These are phyloP conservation scores for Boletus tomentosulus DNA, from an alignment of 768 basidiomycete genomes.

Conservation along the genomic window DNA sequence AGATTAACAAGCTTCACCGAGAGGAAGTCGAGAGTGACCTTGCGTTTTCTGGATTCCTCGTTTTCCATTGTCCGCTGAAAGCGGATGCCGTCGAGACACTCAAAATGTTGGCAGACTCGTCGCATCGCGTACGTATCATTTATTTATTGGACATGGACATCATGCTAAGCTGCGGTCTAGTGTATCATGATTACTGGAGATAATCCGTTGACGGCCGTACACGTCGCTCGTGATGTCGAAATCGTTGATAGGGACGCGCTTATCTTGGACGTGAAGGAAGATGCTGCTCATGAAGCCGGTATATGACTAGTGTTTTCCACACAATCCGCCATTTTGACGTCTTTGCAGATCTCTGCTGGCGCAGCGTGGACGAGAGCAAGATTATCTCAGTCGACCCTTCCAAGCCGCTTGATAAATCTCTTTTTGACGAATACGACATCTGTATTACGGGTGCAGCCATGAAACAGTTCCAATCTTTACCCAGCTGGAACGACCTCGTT, in stretches of 20 bases:
- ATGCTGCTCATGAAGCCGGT: slow-evolving; percentile 68
- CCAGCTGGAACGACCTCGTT: slow-evolving; percentile 77
- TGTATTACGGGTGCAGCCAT: slow-evolving; percentile 94
- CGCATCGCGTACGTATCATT: slow-evolving; percentile 74
- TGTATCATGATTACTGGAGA: slow-evolving; percentile 99
- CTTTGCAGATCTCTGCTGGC: slow-evolving; percentile 78
- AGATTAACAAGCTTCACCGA: slow-evolving; percentile 89
- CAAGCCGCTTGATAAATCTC: slow-evolving; percentile 67
- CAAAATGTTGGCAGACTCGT: slow-evolving; percentile 93
- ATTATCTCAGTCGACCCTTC: slow-evolving; percentile 81
- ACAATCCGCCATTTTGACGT: not conserved
- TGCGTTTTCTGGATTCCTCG: slow-evolving; percentile 91
- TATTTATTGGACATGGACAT: not conserved
- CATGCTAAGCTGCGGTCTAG: slow-evolving; percentile 35
- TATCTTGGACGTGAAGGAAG: slow-evolving; percentile 87
- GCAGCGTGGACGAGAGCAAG: slow-evolving; percentile 88
- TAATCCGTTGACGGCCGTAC: slow-evolving; percentile 94
- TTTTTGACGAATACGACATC: slow-evolving; percentile 90
- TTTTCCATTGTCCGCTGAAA: slow-evolving; percentile 98
- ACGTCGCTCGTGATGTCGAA: slow-evolving; percentile 94
- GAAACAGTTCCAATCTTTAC: slow-evolving; percentile 72
- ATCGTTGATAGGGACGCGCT: slow-evolving; percentile 94
- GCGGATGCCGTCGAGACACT: slow-evolving; percentile 85
- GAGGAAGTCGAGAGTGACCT: slow-evolving; percentile 76
- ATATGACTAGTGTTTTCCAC: slow-evolving; percentile 17